These are phyloP conservation scores for Nidula niveotomentosa DNA, from an alignment of 1,284 basidiomycete genomes.

Conservation along the genomic window DNA sequence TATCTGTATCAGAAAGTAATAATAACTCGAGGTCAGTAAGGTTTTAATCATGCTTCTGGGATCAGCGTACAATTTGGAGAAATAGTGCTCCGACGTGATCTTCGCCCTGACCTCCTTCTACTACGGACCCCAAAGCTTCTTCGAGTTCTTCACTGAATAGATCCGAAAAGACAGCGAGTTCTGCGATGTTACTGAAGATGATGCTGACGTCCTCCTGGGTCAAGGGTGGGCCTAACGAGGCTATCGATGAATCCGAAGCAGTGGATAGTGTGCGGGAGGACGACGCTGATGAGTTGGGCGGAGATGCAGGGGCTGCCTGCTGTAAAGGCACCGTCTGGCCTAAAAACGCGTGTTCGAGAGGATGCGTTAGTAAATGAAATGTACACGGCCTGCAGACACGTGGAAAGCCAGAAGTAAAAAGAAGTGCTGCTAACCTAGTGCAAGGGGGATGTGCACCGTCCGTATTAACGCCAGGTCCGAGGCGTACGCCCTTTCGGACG, in stretches of 20 bases:
- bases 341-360: constrained; percentile 15
- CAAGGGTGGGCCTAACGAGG: constrained; percentile 58
- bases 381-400: background rate
- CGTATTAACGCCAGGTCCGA: constrained; percentile 84
- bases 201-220: constrained; percentile 68
- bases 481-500: constrained; percentile 87
- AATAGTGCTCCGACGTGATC: constrained; percentile 84
- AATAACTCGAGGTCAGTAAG: background rate
- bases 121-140: constrained; percentile 49
- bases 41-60: constrained; percentile 4
- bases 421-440: constrained; percentile 49
- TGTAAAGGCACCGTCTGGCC: constrained; percentile 45
- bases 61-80: constrained; percentile 57
- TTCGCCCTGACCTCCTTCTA: constrained; percentile 55
- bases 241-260: constrained; percentile 49
- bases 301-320: constrained; percentile 24
- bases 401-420: constrained; percentile 6
- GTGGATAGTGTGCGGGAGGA: constrained; percentile 55
- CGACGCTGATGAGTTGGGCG: constrained; percentile 35
- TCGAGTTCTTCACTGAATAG: constrained; percentile 62
- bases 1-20: constrained; percentile 46
- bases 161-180: constrained; percentile 73
- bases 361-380: background rate
- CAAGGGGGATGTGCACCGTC: constrained; percentile 81
- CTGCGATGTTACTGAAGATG: constrained; percentile 80